Base-by-base conservation (phyloP, 2,329 filamentous ascomycete genomes). In the Diaporthe sp. region DNA sequence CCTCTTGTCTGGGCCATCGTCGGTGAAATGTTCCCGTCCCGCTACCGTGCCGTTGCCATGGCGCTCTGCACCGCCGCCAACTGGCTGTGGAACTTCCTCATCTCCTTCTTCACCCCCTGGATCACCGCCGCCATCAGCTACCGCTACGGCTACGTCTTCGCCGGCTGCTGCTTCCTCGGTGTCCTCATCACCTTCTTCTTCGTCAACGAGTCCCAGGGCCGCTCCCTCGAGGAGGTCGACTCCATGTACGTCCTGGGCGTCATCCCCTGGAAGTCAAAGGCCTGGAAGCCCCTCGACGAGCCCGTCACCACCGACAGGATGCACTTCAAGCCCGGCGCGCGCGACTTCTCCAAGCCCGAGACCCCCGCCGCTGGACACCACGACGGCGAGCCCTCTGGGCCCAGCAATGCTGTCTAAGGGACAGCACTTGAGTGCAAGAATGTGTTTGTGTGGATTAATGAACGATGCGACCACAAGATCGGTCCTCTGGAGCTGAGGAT, bases 1-100 rank as follows among this genome's bases (percentile, higher is more conserved):
- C 92, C 92, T 0, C 90, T 94, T 70, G 87, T 91, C 7, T 94
- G 93, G 93, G 90, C 91, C 44, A 89, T 93, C 74, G 90, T 92
- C 58, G 91, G 90, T 70, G 92, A 94, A 82, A 90, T 77, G 76
- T 77, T 77, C 76, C 76, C 76, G 34, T 77, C 76, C 28, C 76
- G 76, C 44, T 76, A 77, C 76, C 76, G 76, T 57, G 76, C 76
- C 58, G 51, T 72, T 28, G 73, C 74, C 74, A 77, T 77, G 76
- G 76, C 62, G 34, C 76, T 77, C 71, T 77, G 85, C 17, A 88
- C 86, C 2, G 84, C 87, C 8, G 83, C 83, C 58, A 90, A 90
- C 82, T 90, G 89, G 89, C 83, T 86, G 71, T 92, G 90, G 88
- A 92, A 92, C 82, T 93, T 92, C 83, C 85, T 92, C 78, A 86